Evolutionary conservation across 2,329 filamentous ascomycete species (phyloP).

Genomic region (Diaporthe caulivora): DNA sequence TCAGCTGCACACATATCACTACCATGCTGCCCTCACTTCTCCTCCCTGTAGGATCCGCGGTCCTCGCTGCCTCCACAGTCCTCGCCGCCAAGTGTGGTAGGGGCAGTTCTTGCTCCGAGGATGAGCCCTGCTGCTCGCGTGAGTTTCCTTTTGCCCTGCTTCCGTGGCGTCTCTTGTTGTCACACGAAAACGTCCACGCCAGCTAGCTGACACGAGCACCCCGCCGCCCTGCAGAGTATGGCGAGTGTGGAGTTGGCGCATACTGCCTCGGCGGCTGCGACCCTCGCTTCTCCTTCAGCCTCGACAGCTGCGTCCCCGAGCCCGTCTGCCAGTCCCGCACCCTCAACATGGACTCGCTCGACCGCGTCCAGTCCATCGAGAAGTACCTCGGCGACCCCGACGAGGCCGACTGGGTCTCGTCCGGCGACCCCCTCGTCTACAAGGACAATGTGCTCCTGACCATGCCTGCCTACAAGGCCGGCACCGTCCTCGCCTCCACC

Average conservation of each 20-base stretch:
- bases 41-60: constrained; percentile 51
- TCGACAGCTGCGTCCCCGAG: constrained; percentile 87
- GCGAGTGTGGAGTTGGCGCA: constrained; percentile 91
- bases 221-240: constrained; percentile 75
- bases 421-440: constrained; percentile 79
- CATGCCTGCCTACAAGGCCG: constrained; percentile 87
- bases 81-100: constrained; percentile 60
- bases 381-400: constrained; percentile 88
- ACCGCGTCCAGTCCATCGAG: constrained; percentile 77
- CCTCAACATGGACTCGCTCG: constrained; percentile 79
- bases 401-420: constrained; percentile 88
- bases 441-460: constrained; percentile 83
- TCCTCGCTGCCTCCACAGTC: constrained; percentile 54
- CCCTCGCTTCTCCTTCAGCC: constrained; percentile 82
- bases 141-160: constrained; percentile 54
- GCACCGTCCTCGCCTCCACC: constrained; percentile 86
- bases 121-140: constrained; percentile 85
- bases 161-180: background rate
- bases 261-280: constrained; percentile 98
- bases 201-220: constrained; percentile 32
- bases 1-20: constrained; percentile 26
- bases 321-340: constrained; percentile 83
- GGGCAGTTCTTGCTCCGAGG: constrained; percentile 74
- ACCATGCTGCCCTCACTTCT: constrained; percentile 48
- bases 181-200: background rate